These are phyloP conservation scores for Chenopodium quinoa DNA, from an alignment of 148 eudicot genomes.

Conservation along the genomic window DNA sequence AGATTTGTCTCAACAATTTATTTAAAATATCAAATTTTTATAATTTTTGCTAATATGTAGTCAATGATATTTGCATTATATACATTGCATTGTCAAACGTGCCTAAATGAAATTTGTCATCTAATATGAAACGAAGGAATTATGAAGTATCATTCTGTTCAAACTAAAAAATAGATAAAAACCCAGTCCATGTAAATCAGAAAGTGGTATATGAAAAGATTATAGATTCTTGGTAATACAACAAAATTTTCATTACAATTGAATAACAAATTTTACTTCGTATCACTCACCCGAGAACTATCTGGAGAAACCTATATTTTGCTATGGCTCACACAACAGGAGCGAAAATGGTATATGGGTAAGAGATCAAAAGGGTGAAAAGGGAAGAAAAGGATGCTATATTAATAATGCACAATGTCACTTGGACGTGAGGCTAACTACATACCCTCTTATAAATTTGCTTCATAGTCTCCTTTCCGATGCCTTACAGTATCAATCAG, in stretches of 20 bases:
- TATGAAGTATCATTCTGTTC: too few species aligned
- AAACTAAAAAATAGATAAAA: too few species aligned
- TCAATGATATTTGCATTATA: too few species aligned
- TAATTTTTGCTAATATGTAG: too few species aligned
- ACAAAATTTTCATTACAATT: conserved; percentile 16
- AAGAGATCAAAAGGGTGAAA: neutral
- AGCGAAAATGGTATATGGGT: neutral
- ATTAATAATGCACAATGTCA: conserved; percentile 18
- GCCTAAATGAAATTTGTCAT: too few species aligned
- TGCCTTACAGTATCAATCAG: conserved; percentile 9
- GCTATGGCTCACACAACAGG: conserved; percentile 13
- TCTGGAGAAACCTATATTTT: conserved; percentile 21
- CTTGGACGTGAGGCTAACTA: conserved; percentile 9
- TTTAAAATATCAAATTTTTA: too few species aligned
- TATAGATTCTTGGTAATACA: neutral
- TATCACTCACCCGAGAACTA: conserved; percentile 6
- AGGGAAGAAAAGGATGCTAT: conserved; percentile 22
- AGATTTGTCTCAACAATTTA: too few species aligned
- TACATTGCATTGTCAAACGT: too few species aligned
- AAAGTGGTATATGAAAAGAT: neutral
- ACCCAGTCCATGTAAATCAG: too few species aligned
- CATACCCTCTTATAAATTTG: conserved; percentile 1
- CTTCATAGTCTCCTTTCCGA: conserved; percentile 10
- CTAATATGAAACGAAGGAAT: too few species aligned
- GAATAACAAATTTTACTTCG: conserved; percentile 14